Evolutionary conservation across 2,329 filamentous ascomycete species (phyloP).

Genomic region (Colletotrichum orchidophilum): DNA sequence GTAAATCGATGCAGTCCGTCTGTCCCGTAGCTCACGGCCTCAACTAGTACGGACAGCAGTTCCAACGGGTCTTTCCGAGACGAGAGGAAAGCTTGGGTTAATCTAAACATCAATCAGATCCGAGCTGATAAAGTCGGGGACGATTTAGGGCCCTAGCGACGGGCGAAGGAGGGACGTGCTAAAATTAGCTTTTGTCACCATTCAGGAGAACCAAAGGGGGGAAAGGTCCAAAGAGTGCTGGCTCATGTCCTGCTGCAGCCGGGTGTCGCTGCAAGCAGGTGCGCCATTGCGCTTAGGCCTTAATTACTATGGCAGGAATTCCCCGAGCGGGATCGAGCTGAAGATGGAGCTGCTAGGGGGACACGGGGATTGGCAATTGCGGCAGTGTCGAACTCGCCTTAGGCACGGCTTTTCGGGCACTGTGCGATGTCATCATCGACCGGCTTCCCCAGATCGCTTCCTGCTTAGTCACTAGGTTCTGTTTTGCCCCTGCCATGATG

Average conservation of each 20-base stretch:
- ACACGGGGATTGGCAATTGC: background rate
- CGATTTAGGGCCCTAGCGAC: conserved; percentile 7
- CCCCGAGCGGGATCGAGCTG: background rate
- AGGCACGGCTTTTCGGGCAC: background rate
- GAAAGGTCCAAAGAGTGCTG: no score
- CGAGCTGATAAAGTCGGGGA: conserved; percentile 8
- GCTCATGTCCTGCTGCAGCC: background rate
- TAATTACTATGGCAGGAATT: background rate
- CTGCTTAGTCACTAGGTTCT: background rate
- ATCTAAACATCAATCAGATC: conserved; percentile 5
- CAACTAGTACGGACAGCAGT: background rate
- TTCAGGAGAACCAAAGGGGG: no score
- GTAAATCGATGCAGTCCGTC: background rate
- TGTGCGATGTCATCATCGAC: conserved; percentile 19
- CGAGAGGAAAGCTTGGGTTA: conserved; percentile 18
- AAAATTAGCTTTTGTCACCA: conserved; percentile 25
- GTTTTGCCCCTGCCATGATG: background rate
- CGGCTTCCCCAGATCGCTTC: conserved; percentile 22
- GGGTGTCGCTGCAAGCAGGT: conserved; percentile 10
- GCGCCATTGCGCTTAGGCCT: background rate
- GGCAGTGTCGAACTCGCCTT: background rate
- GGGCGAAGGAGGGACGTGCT: conserved; percentile 2
- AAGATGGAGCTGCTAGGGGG: background rate
- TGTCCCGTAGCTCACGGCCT: background rate
- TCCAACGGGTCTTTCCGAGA: conserved; percentile 10